phyloP scores from a whole-genome alignment of 345 rosid species.

The Theobroma cacao region DNA sequence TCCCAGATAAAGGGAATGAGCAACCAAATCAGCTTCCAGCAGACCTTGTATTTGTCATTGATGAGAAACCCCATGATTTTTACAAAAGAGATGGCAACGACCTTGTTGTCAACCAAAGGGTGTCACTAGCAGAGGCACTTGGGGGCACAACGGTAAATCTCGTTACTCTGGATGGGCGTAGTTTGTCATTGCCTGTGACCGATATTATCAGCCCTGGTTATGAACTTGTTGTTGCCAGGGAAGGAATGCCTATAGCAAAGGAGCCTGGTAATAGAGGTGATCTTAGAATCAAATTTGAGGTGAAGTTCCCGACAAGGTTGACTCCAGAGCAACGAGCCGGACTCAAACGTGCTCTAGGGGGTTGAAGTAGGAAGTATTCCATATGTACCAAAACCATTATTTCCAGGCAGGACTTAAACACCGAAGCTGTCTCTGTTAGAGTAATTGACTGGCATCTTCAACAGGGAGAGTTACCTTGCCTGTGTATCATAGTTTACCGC shows the following conservation, averaged over 20 bases:
- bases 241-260: constrained; percentile 93
- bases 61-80: constrained; percentile 70
- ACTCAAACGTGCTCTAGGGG: constrained; percentile 67
- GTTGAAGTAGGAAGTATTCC: constrained; percentile 28
- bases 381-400: neutral
- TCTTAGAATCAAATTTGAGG: constrained; percentile 75
- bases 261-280: constrained; percentile 79
- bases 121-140: constrained; percentile 77
- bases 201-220: constrained; percentile 78
- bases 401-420: neutral
- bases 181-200: constrained; percentile 54
- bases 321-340: constrained; percentile 70
- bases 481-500: neutral
- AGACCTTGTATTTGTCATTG: constrained; percentile 81
- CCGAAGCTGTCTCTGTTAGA: neutral
- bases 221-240: constrained; percentile 70
- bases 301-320: constrained; percentile 73
- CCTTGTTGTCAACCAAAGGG: constrained; percentile 50
- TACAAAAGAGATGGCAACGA: constrained; percentile 87
- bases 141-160: constrained; percentile 68
- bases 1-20: constrained; percentile 93
- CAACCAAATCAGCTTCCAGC: constrained; percentile 87
- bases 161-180: constrained; percentile 63
- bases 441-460: neutral
- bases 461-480: neutral